Evolutionary conservation across 805 yeast genomes (phyloP).

Genomic region (Tetrapisispora arboricola): DNA sequence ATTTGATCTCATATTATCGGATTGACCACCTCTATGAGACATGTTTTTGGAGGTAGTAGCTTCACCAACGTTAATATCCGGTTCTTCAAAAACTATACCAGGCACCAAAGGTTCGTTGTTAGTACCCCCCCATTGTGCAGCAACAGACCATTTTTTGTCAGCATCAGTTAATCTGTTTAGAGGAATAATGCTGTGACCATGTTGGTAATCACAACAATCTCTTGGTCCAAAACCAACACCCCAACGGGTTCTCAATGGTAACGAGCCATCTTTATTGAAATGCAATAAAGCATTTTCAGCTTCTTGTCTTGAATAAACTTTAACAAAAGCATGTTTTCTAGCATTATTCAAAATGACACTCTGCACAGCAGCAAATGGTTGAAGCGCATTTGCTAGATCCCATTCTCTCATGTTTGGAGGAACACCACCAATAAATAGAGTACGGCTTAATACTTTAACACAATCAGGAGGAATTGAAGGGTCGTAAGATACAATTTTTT

Average conservation of each 20-base stretch:
- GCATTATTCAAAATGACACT: conserved; percentile 78
- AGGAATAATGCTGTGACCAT: conserved; percentile 83
- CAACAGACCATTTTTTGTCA: conserved; percentile 77
- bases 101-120: conserved; percentile 73
- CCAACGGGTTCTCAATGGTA: conserved; percentile 81
- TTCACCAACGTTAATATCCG: conserved; percentile 92
- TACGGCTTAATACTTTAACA: conserved; percentile 77
- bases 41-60: conserved; percentile 90
- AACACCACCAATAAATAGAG: conserved; percentile 90
- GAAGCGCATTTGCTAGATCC: conserved; percentile 56
- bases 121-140: conserved; percentile 96
- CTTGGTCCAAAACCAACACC: conserved; percentile 99
- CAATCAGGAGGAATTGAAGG: conserved; percentile 63
- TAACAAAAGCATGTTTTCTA: conserved; percentile 92
- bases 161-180: conserved; percentile 85
- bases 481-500: conserved; percentile 64
- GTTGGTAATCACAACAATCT: conserved; percentile 92
- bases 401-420: conserved; percentile 72
- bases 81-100: conserved; percentile 87
- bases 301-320: conserved; percentile 82
- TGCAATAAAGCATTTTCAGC: conserved; percentile 74
- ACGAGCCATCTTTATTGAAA: conserved; percentile 57
- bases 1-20: conserved; percentile 59
- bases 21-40: conserved; percentile 89
- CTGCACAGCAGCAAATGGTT: conserved; percentile 87